Conservation (phyloP, 2,329 filamentous ascomycete genomes). For the Fusarium nygamai region DNA sequence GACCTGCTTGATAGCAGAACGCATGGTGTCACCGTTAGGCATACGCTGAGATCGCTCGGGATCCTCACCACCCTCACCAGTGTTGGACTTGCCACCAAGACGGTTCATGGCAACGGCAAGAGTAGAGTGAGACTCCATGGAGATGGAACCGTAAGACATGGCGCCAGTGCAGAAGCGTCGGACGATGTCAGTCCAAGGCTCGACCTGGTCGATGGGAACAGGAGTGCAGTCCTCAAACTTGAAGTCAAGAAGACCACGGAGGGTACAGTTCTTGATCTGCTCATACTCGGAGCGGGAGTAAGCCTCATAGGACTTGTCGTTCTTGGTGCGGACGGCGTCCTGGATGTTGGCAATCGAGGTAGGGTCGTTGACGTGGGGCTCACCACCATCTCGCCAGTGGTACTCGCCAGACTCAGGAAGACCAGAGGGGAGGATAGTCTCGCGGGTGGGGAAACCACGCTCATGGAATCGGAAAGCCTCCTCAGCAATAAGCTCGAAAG, state of each 20-base stretch:
- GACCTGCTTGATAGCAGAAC: slow-evolving; percentile 97
- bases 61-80: slow-evolving; percentile 96
- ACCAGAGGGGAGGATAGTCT: slow-evolving; percentile 79
- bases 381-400: slow-evolving; percentile 96
- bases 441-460: slow-evolving; percentile 85
- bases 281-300: slow-evolving; percentile 95
- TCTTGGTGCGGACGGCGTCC: slow-evolving; percentile 95
- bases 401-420: slow-evolving; percentile 95
- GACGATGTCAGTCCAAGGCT: slow-evolving; percentile 98
- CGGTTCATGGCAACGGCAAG: slow-evolving; percentile 97
- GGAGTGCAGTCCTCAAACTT: slow-evolving; percentile 88
- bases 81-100: slow-evolving; percentile 96
- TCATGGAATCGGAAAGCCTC: slow-evolving; percentile 96
- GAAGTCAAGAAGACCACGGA: slow-evolving; percentile 94
- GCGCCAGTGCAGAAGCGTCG: slow-evolving; percentile 96
- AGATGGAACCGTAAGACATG: slow-evolving; percentile 99
- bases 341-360: slow-evolving; percentile 96
- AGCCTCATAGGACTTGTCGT: slow-evolving; percentile 97
- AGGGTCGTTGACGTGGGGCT: slow-evolving; percentile 95
- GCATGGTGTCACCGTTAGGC: slow-evolving; percentile 95
- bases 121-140: slow-evolving; percentile 97
- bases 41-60: slow-evolving; percentile 87
- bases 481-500: slow-evolving; percentile 91
- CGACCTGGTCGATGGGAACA: slow-evolving; percentile 94
- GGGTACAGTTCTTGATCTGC: slow-evolving; percentile 95